These are phyloP conservation scores for Xanthoconium separans DNA, from an alignment of 1,284 basidiomycete genomes.

Conservation along the genomic window DNA sequence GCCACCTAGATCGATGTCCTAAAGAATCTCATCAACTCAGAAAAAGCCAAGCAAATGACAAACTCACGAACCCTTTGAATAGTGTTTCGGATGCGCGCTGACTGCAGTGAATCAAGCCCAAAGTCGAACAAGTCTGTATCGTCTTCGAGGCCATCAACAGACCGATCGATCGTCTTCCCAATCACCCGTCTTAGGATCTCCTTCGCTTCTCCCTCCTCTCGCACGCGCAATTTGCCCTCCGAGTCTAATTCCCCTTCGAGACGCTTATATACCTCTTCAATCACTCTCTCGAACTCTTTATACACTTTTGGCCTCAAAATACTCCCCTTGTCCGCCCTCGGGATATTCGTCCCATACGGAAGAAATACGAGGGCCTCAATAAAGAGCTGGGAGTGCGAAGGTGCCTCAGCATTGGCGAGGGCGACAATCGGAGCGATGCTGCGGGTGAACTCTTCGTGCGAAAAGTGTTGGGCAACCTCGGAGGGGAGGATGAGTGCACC, in stretches of 20 bases:
- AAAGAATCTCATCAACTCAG: conserved; percentile 2
- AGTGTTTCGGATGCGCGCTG: conserved; percentile 51
- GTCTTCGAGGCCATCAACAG: conserved; percentile 27
- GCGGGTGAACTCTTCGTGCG: conserved; percentile 38
- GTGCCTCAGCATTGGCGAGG: conserved; percentile 50
- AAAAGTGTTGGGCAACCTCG: conserved; percentile 40
- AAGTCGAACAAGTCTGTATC: conserved; percentile 40
- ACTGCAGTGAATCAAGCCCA: conserved; percentile 59
- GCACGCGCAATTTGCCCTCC: conserved; percentile 30
- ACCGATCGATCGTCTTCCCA: conserved; percentile 16
- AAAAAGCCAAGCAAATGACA: neutral
- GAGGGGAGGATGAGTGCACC: conserved; percentile 59
- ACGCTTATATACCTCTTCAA: conserved; percentile 45
- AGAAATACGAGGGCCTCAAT: conserved; percentile 53
- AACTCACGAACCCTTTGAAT: conserved; percentile 38
- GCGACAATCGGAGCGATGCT: conserved; percentile 49
- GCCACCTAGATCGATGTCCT: conserved; percentile 28
- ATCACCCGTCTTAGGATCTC: conserved; percentile 17
- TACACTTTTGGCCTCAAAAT: conserved; percentile 47
- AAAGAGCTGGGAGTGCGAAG: conserved; percentile 50
- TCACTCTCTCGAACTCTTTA: conserved; percentile 47
- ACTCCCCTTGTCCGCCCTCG: conserved; percentile 47
- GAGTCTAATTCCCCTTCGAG: conserved; percentile 43
- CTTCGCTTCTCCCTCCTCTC: conserved; percentile 15
- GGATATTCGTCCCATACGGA: conserved; percentile 41